Percentiles rank a stretch among this genome's conserved stretches.
These are phyloP conservation scores for Trichoderma asperellum DNA, from an alignment of 2,329 filamentous ascomycete species.

Conservation along the genomic window DNA sequence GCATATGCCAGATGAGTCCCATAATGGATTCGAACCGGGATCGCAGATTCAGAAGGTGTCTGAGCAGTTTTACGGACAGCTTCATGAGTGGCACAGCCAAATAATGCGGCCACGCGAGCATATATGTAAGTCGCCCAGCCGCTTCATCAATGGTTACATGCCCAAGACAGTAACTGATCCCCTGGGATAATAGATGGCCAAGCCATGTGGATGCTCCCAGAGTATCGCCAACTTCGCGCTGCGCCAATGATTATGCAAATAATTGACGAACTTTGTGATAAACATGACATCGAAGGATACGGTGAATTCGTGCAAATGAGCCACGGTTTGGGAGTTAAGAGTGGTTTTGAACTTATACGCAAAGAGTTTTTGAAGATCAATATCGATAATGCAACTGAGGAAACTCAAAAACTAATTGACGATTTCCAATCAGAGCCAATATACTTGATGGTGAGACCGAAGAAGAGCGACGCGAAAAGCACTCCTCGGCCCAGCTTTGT, in stretches of 20 bases:
- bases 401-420: not conserved
- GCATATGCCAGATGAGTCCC: conserved; percentile 6
- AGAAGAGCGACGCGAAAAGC: not conserved
- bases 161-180: not conserved
- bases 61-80: conserved; percentile 11
- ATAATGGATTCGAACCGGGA: not conserved
- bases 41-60: conserved; percentile 1
- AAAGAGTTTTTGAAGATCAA: not conserved
- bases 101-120: conserved; percentile 3
- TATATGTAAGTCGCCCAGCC: not conserved
- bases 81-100: conserved; percentile 3
- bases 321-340: not conserved
- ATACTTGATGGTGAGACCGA: conserved; percentile 6
- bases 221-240: not conserved
- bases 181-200: not conserved
- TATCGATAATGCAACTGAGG: not conserved
- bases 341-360: not conserved
- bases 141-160: not conserved
- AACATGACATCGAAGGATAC: not conserved
- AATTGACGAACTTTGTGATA: not conserved
- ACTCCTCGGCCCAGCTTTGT: not conserved
- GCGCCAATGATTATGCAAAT: not conserved
- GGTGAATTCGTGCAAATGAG: conserved; percentile 1
- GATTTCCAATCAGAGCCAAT: conserved; percentile 5
- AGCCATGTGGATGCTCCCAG: not conserved